phyloP scores from a whole-genome alignment of 306 rosid species.

The Rubus idaeus region DNA sequence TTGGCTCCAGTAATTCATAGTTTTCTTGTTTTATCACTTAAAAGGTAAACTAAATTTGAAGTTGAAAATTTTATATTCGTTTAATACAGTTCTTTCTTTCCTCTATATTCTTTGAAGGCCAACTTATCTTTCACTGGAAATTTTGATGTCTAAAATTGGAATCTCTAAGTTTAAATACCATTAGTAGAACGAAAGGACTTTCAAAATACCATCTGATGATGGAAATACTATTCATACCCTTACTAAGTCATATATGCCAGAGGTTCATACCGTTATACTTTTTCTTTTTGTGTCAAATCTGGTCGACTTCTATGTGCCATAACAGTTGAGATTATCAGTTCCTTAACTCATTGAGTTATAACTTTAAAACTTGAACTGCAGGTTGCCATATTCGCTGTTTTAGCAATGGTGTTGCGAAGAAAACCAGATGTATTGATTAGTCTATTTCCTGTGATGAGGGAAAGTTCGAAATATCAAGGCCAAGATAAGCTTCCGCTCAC shows the following conservation, averaged over 20 bases:
- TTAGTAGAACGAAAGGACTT: too few species aligned
- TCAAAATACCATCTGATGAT: neutral
- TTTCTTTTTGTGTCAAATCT: neutral
- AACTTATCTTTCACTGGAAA: neutral
- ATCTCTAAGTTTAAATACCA: neutral
- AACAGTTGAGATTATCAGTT: neutral
- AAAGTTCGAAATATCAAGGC: slow-evolving; percentile 71
- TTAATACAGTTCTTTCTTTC: neutral
- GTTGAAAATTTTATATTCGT: neutral
- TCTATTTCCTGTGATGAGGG: slow-evolving; percentile 57
- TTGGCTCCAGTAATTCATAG: neutral
- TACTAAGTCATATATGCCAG: neutral
- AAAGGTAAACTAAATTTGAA: neutral
- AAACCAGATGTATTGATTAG: slow-evolving; percentile 71
- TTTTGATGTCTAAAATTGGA: neutral
- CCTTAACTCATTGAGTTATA: neutral
- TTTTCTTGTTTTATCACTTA: neutral
- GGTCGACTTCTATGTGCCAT: neutral
- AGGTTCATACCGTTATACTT: neutral
- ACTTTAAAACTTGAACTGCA: slow-evolving; percentile 31
- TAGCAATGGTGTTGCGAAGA: slow-evolving; percentile 76
- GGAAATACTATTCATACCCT: neutral
- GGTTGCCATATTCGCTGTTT: slow-evolving; percentile 77
- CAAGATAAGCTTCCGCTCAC: slow-evolving; percentile 79
- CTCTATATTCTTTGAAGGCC: neutral